These are phyloP conservation scores for Phaeomoniella chlamydospora DNA, from an alignment of 2,329 filamentous ascomycete genomes.

Conservation along the genomic window DNA sequence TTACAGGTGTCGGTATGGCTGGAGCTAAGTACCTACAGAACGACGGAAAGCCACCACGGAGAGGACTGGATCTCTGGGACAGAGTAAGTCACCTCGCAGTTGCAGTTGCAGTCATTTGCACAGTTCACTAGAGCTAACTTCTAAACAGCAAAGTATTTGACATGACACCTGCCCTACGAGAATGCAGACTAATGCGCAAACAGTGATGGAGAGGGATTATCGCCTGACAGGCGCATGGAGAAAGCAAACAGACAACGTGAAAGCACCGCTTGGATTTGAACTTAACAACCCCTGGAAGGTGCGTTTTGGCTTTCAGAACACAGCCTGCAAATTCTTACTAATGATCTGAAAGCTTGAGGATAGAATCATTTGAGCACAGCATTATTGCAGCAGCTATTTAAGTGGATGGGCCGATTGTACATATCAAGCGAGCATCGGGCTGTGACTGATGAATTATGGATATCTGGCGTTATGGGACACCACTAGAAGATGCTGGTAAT, in stretches of 20 bases:
- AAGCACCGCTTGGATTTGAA: conserved; percentile 48
- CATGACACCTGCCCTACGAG: conserved; percentile 3
- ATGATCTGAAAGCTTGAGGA: conserved; percentile 9
- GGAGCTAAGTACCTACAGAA: conserved; percentile 46
- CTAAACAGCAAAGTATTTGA: neutral
- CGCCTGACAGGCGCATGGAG: conserved; percentile 46
- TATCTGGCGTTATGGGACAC: no score
- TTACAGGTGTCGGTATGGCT: conserved; percentile 43
- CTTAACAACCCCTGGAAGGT: conserved; percentile 56
- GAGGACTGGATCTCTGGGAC: conserved; percentile 50
- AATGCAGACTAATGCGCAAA: conserved; percentile 4
- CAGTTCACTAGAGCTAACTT: conserved; percentile 39
- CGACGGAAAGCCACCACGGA: conserved; percentile 45
- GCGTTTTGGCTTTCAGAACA: no score
- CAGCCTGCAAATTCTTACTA: no score
- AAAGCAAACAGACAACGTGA: conserved; percentile 45
- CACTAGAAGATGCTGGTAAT: no score
- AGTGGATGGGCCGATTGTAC: no score
- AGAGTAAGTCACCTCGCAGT: conserved; percentile 31
- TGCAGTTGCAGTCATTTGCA: conserved; percentile 23
- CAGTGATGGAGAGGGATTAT: conserved; percentile 55
- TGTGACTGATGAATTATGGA: no score
- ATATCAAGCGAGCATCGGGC: no score
- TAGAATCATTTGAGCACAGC: conserved; percentile 7
- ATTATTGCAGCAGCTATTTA: no score